Base-by-base conservation (phyloP, 2,329 filamentous ascomycete genomes). In the Pseudofabraea citricarpa region DNA sequence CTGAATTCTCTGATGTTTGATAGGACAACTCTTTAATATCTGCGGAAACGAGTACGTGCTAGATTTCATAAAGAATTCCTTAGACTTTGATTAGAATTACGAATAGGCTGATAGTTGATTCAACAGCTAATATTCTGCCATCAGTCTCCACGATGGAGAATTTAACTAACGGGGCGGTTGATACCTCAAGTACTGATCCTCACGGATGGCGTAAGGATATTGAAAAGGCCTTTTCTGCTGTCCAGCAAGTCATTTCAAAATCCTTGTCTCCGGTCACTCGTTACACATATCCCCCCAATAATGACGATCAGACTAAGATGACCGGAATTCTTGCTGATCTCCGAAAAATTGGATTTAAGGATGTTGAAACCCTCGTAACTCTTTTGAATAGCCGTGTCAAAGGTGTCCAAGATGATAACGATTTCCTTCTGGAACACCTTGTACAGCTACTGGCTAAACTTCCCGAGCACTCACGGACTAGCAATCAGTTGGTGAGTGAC, bases 371-470 rank as follows among this genome's bases (percentile, higher is more conserved):
- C 0, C 65, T 88, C 15, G 62, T 76, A 35, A 70, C 76, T 5
- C 65, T 88, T 27, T 67, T 87, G 45, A 73, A 75, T 43, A 72
- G 68, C 48, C 81, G 87, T 63, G 62, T 81, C 23, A 82, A 77
- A 53, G 81, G 84, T 1, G 73, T 74, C 9, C 64, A 79, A 5
- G 82, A 91, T 55, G 87, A 91, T 67, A 86, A 85, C 65, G 85
- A 81, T 2, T 85, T 87, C 72, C 69, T 88, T 35, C 87, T 89
- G 79, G 85, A 89, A 62, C 72, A 78, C 6, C 73, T 84, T 5
- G 87, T 89, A 47, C 43, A 48, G 12, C 45, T 58, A 7, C 41
- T 63, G n/a, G 47, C 57, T 31, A 57, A 58, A 37, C 45, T 61
- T 21, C 52, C 55, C 22, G 47, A 53, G 7, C 43, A 50, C 10